Percentiles rank a stretch among this genome's conserved stretches.
Conservation (phyloP, 179 eudicot genomes). For the Beta macrorhiza region DNA sequence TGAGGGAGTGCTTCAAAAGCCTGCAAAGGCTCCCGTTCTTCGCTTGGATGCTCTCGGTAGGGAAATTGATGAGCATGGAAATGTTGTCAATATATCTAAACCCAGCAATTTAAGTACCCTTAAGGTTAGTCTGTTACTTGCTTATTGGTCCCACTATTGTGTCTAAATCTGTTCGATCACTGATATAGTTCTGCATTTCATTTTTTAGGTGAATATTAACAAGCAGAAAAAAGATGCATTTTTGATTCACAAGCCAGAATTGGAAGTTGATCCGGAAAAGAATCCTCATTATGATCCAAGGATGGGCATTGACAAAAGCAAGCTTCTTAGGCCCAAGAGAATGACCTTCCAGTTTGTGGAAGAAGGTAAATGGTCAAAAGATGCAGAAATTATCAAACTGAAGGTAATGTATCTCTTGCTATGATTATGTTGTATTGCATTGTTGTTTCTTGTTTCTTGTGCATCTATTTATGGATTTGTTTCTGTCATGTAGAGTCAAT, state of each 20-base stretch:
- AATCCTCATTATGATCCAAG: constrained; percentile 89
- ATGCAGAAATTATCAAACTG: constrained; percentile 80
- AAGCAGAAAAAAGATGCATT: constrained; percentile 97
- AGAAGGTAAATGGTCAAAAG: constrained; percentile 98
- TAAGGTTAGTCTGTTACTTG: constrained; percentile 52
- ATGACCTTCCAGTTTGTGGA: constrained; percentile 85
- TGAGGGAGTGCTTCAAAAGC: constrained; percentile 68
- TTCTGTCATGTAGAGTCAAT: constrained; percentile 61
- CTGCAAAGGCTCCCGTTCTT: constrained; percentile 90
- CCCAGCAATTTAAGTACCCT: constrained; percentile 76
- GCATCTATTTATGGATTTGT: constrained; percentile 5
- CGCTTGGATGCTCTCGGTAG: constrained; percentile 90
- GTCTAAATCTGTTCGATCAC: not conserved
- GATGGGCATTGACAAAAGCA: constrained; percentile 84
- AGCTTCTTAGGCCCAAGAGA: constrained; percentile 88
- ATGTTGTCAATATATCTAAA: constrained; percentile 74
- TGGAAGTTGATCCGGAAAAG: constrained; percentile 83
- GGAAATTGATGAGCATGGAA: constrained; percentile 96
- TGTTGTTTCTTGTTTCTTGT: not conserved
- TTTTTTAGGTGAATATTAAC: constrained; percentile 84
- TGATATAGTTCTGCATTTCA: constrained; percentile 12
- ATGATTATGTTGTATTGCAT: not conserved
- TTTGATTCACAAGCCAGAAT: constrained; percentile 88
- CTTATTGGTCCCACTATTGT: constrained; percentile 12
- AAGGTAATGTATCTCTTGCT: constrained; percentile 45